Conservation (phyloP, 2,329 filamentous ascomycete species). For the Tolypocladium ophioglossoides region DNA sequence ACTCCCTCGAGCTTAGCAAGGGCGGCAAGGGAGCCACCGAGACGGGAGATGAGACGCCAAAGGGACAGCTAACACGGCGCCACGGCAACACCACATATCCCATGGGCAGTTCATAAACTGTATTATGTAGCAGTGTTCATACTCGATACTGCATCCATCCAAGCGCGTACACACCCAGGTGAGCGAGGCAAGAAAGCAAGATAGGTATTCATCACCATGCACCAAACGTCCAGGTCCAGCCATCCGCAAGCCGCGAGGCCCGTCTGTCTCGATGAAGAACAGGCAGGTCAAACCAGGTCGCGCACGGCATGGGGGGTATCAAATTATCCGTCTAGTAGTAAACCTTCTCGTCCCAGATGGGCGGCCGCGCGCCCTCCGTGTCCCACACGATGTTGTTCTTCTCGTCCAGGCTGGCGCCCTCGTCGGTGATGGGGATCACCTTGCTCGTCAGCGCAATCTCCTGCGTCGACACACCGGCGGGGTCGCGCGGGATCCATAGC, state of each 20-base stretch:
- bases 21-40: not conserved
- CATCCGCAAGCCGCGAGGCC: not conserved
- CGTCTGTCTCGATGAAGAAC: not conserved
- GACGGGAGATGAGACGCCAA: not conserved
- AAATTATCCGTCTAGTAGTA: constrained; percentile 24
- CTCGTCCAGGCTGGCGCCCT: constrained; percentile 58
- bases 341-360: constrained; percentile 33
- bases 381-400: constrained; percentile 41
- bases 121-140: not conserved
- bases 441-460: constrained; percentile 58
- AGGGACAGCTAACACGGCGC: not conserved
- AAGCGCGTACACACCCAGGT: not conserved
- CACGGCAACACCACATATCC: not conserved
- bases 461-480: constrained; percentile 57
- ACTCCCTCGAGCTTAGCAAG: too few relatives aligned
- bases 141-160: not conserved
- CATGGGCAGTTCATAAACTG: not conserved
- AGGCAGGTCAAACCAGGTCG: not conserved
- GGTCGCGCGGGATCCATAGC: constrained; percentile 69
- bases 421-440: constrained; percentile 62
- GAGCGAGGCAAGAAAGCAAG: not conserved
- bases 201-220: not conserved
- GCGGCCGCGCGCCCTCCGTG: constrained; percentile 28
- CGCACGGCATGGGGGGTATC: not conserved
- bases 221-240: not conserved